Percentiles rank a stretch among this genome's conserved stretches.
phyloP scores from a whole-genome alignment of 352 stramenopile genomes.

The Pythium insidiosum region DNA sequence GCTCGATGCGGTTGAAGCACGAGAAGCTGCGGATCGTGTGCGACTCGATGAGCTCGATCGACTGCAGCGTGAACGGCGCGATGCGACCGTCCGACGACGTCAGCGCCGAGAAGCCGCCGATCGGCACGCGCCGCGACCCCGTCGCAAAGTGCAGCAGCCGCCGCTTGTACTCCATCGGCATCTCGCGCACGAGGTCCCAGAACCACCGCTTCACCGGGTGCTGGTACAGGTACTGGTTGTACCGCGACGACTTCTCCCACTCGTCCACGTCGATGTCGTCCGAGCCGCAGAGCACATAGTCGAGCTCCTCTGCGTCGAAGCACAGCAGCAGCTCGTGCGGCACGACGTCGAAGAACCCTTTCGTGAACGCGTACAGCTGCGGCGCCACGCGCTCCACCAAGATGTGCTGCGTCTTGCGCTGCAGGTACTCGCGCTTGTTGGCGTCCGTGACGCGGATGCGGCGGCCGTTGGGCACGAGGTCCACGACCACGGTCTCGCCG shows the following conservation, averaged over 20 bases:
- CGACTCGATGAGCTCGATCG: background rate
- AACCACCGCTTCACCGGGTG: too few relatives aligned
- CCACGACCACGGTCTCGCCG: constrained; percentile 16
- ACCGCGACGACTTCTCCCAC: constrained; percentile 49
- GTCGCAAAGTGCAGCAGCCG: constrained; percentile 35
- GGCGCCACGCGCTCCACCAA: constrained; percentile 86
- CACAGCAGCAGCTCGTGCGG: constrained; percentile 79
- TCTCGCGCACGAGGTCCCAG: constrained; percentile 51
- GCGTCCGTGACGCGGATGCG: constrained; percentile 88
- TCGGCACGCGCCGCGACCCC: constrained; percentile 22
- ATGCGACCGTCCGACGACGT: constrained; percentile 21
- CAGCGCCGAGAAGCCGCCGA: constrained; percentile 19
- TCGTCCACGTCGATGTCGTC: constrained; percentile 88
- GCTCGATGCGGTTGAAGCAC: constrained; percentile 88
- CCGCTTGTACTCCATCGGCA: constrained; percentile 13
- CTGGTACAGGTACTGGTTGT: too few relatives aligned
- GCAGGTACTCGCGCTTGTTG: constrained; percentile 92
- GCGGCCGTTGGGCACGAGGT: constrained; percentile 42
- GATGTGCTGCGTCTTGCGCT: constrained; percentile 88
- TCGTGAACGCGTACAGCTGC: constrained; percentile 86
- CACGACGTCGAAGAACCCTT: constrained; percentile 94
- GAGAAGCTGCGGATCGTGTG: constrained; percentile 51
- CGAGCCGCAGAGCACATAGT: constrained; percentile 87
- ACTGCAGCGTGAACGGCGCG: constrained; percentile 20
- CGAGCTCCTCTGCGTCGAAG: constrained; percentile 93